Base-by-base conservation (phyloP, 768 basidiomycete genomes). In the Thelephora ganbajun region DNA sequence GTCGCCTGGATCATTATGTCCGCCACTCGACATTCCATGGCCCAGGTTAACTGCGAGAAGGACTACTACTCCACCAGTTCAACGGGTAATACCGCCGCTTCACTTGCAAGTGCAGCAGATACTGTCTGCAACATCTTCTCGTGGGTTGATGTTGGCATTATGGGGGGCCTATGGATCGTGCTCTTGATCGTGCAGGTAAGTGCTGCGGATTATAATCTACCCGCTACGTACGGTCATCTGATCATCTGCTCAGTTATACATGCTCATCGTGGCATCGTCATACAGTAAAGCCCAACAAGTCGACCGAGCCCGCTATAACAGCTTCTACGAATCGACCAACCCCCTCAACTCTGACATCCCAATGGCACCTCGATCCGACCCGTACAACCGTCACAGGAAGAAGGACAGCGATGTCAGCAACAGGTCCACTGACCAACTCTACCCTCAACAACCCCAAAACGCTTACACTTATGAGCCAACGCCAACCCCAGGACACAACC, bases 111-210 rank as follows among this genome's bases (percentile, higher is more conserved):
- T 34, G 74, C 89, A 60, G 85, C 79, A 5, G 62, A 79, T 33
- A 78, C 74, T 5, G 71, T 98, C 19, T 99, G 96, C 65, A 70
- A 80, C 43, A 83, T 96, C 47, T 94, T 97, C 59, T 72, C 90
- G 4, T 96, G 91, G 88, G 85, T 89, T 9, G 85, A 87, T 56
- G 69, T 96, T 12, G 93, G 93, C 34, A 66, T 97, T 48, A 93
- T 98, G 90, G 83, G 72, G 16, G 88, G 77, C 6, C 68, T 96
- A 5, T 97, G 92, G 87, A 63, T 85, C 9, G 58, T 96, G 13
- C 68, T 96, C 22, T 76, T 74, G n/a, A 67, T 82, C 51, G 66
- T 86, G 33, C 90, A 94, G 61, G 83, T 83, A 62, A 55, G 80
- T 56, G 16, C 37, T 44, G n/a, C 6, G 36, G 12, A 44, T 50